phyloP scores from a whole-genome alignment of 2,329 filamentous ascomycete species.

The Colletotrichum somersetense region DNA sequence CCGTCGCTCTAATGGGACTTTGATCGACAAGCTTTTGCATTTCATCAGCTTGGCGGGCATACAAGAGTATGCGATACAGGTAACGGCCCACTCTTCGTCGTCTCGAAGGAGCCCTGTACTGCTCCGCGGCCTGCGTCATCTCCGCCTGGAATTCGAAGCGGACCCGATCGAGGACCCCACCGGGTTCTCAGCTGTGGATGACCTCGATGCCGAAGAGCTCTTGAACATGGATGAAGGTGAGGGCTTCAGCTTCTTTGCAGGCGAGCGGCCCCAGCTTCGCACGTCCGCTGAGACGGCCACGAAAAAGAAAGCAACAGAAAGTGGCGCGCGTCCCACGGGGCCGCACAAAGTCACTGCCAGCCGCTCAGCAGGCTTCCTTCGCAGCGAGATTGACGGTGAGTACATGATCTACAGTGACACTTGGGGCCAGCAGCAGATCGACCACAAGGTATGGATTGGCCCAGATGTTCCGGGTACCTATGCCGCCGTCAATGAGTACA shows the following conservation, averaged over 20 bases:
- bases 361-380: slow-evolving; percentile 46
- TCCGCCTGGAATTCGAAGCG: slow-evolving; percentile 67
- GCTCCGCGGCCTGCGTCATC: slow-evolving; percentile 64
- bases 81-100: slow-evolving; percentile 42
- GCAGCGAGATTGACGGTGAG: slow-evolving; percentile 46
- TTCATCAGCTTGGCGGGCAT: slow-evolving; percentile 62
- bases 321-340: slow-evolving; percentile 19
- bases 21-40: slow-evolving; percentile 60
- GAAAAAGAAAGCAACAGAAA: slow-evolving; percentile 35
- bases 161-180: slow-evolving; percentile 54
- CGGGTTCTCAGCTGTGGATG: slow-evolving; percentile 49
- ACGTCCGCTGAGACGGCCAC: slow-evolving; percentile 2
- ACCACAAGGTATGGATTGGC: slow-evolving; percentile 63
- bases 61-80: slow-evolving; percentile 63
- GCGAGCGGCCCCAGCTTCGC: slow-evolving; percentile 42
- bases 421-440: slow-evolving; percentile 48
- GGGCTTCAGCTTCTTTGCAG: slow-evolving; percentile 61
- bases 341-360: slow-evolving; percentile 40
- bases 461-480: slow-evolving; percentile 49
- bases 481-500: slow-evolving; percentile 61
- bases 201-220: slow-evolving; percentile 58
- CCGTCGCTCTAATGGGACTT: slow-evolving; percentile 62
- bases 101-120: slow-evolving; percentile 56
- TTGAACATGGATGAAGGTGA: slow-evolving; percentile 54
- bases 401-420: slow-evolving; percentile 47